Evolutionary conservation across 768 basidiomycete species (phyloP), one percentile per base, ranked within the genome.

Genomic region (Phallus indusiatus): DNA sequence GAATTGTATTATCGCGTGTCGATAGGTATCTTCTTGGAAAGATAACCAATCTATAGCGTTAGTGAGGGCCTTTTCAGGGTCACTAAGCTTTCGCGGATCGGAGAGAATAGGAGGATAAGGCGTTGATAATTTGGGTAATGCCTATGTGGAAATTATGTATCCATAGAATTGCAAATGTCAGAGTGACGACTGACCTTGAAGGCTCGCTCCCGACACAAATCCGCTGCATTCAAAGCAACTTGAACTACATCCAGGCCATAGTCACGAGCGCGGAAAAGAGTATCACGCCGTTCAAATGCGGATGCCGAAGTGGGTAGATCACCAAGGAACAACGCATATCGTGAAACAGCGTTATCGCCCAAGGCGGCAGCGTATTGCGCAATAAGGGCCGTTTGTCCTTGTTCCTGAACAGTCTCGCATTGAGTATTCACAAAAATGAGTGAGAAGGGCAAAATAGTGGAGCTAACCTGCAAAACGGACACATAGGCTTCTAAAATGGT

Each of bases 21-120:
- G 73, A 62, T 86, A 84, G 1, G 94, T 98, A 5, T 78, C 73
- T 34, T 83, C 80, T 64, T 79, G 75, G 68, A 89, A 88, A 0
- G 83, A 87, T 54, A 94, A 88, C 95, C 95, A 99, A 66, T 98
- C 94, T 53, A 97, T 85, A 0, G 90, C 89, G 18, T 94, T 82
- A 33, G 95, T 77, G 8, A 98, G 75, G 52, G 88, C 69, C 61
- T 72, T 66, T 67, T 92, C 88, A 0, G 72, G 70, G 16, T 83
- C 81, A 0, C 76, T 80, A 0, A 86, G 76, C 33, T 65, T 46
- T 0, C 78, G 75, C 10, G 76, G 75, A 62, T 84, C 85, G 47
- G 80, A 64, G 1, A 75, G 72, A 51, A 83, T 78, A n/a, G 84
- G 74, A 50, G 57, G 57, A 46, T 59, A 59, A 9, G 57, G 57